Percentiles rank a stretch among this genome's conserved stretches.
phyloP scores from a whole-genome alignment of 306 rosid genomes.

The Trifolium fragiferum region DNA sequence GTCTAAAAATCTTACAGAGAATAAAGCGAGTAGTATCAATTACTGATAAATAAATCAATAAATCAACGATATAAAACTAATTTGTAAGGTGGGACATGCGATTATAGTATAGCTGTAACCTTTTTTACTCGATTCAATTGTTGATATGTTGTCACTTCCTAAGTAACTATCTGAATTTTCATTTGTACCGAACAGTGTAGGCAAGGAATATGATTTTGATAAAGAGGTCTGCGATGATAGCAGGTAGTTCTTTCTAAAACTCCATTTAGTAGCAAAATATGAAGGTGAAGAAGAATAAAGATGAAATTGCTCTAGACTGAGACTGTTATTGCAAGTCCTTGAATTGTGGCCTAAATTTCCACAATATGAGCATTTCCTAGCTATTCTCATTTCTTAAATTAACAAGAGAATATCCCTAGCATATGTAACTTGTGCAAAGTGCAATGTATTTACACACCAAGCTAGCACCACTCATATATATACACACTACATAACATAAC shows the following conservation, averaged over 20 bases:
- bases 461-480: constrained; percentile 3
- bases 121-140: constrained; percentile 60
- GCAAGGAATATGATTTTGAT: constrained; percentile 37
- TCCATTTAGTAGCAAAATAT: constrained; percentile 48
- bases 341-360: constrained; percentile 91
- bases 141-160: constrained; percentile 44
- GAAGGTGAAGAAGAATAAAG: constrained; percentile 24
- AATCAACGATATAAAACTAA: not conserved
- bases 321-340: constrained; percentile 65
- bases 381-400: constrained; percentile 61
- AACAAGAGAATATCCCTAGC: constrained; percentile 19
- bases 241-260: constrained; percentile 62
- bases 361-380: constrained; percentile 92
- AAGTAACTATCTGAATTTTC: constrained; percentile 45
- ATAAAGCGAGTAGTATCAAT: too few species aligned
- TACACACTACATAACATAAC: not conserved
- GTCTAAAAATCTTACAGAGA: too few species aligned
- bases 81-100: not conserved
- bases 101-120: constrained; percentile 45
- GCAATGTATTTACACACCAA: not conserved
- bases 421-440: not conserved
- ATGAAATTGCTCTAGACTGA: constrained; percentile 36
- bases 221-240: constrained; percentile 14
- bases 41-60: too few species aligned
- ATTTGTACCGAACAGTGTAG: constrained; percentile 40